These are phyloP conservation scores for Streptanthus diversifolius DNA, from an alignment of 345 rosid species.

Conservation along the genomic window DNA sequence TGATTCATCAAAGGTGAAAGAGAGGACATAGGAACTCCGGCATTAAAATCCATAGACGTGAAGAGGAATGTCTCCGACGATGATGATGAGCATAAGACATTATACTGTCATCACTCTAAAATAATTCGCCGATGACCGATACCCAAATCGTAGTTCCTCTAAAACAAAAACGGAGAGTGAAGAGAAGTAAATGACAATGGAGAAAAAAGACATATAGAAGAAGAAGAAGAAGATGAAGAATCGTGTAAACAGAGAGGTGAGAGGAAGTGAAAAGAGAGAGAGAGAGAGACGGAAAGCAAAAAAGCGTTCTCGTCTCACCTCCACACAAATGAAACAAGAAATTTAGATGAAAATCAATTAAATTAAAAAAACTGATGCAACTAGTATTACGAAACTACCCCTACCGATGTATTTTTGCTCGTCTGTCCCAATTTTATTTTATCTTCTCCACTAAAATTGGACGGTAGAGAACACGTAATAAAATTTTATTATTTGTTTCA, in stretches of 20 bases:
- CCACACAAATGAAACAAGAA: slow-evolving; percentile 45
- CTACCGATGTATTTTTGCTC: neutral
- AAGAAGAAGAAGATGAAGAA: slow-evolving; percentile 26
- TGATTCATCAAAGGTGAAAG: slow-evolving; percentile 58
- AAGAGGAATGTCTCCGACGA: slow-evolving; percentile 37
- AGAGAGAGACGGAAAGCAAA: slow-evolving; percentile 31
- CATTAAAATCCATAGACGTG: slow-evolving; percentile 63
- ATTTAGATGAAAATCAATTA: neutral
- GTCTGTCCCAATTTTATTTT: slow-evolving; percentile 15
- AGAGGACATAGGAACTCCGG: slow-evolving; percentile 74
- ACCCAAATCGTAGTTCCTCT: slow-evolving; percentile 16
- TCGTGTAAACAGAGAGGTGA: slow-evolving; percentile 27
- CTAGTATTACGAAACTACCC: neutral
- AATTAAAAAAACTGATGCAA: neutral
- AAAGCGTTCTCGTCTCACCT: slow-evolving; percentile 56
- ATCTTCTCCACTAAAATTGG: slow-evolving; percentile 37
- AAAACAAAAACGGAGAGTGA: slow-evolving; percentile 11
- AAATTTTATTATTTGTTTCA: neutral
- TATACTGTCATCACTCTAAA: slow-evolving; percentile 43
- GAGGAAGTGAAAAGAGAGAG: slow-evolving; percentile 20
- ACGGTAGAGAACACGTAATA: slow-evolving; percentile 36
- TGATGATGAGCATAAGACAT: slow-evolving; percentile 29
- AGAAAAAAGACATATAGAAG: neutral
- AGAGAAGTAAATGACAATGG: slow-evolving; percentile 7
- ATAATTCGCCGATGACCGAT: slow-evolving; percentile 12